phyloP scores from a whole-genome alignment of 2,329 filamentous ascomycete genomes.

The Beauveria medogensis region DNA sequence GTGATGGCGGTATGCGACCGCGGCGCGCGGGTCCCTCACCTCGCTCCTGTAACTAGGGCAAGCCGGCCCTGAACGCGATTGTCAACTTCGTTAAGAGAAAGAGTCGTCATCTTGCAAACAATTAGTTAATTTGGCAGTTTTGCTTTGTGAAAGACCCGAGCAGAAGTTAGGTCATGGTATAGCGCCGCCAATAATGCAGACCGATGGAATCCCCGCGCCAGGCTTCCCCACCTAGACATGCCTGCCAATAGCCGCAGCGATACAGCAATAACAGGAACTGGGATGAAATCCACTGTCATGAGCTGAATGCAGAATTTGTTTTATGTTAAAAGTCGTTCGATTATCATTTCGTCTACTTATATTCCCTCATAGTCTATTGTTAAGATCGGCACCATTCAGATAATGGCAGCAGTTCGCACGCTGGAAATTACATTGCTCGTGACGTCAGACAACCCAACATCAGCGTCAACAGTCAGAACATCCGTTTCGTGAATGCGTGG shows the following conservation, averaged over 20 bases:
- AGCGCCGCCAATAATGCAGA: background rate
- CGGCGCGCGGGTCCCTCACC: conserved; percentile 14
- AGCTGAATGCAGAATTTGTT: background rate
- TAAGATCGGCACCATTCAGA: background rate
- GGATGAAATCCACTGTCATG: background rate
- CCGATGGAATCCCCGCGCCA: background rate
- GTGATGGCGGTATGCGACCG: too few species aligned
- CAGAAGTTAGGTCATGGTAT: background rate
- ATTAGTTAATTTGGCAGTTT: background rate
- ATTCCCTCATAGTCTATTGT: background rate
- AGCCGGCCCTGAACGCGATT: conserved; percentile 18
- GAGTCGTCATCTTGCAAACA: conserved; percentile 5
- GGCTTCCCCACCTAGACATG: background rate
- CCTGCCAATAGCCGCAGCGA: conserved; percentile 1
- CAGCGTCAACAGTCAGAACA: conserved; percentile 34
- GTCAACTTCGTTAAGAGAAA: conserved; percentile 4
- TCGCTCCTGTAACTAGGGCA: conserved; percentile 26
- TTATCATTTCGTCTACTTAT: background rate
- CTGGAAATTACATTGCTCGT: background rate
- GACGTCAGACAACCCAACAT: conserved; percentile 6
- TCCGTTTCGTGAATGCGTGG: conserved; percentile 35
- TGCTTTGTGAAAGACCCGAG: background rate
- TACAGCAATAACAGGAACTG: background rate
- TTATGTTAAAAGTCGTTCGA: background rate
- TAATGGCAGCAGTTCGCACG: background rate